Conservation (phyloP, 371 early-diverging fungal species). For the Syncephalastrum racemosum region DNA sequence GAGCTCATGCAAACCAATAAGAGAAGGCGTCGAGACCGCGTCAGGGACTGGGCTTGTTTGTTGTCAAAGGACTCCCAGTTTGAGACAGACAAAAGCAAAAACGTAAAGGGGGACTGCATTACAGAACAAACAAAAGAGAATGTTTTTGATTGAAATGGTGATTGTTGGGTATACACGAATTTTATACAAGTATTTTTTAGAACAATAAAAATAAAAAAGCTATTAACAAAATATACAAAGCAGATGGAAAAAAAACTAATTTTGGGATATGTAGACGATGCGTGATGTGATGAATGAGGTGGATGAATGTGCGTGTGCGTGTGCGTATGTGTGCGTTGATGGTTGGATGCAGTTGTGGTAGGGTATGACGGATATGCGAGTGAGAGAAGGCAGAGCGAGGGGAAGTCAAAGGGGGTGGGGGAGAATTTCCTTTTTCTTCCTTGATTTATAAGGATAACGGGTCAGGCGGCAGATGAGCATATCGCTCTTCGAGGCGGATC, state of each 20-base stretch:
- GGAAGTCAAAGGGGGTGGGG: constrained; percentile 3
- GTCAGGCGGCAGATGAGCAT: constrained; percentile 24
- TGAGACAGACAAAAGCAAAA: too few species aligned
- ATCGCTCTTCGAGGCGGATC: constrained; percentile 23
- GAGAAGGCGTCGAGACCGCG: too few species aligned
- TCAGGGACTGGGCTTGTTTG: too few species aligned
- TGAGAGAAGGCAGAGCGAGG: background rate
- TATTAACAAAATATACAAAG: too few species aligned
- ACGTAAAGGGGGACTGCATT: too few species aligned
- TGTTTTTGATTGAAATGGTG: background rate
- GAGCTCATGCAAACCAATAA: too few species aligned
- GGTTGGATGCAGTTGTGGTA: constrained; percentile 2
- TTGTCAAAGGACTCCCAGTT: too few species aligned
- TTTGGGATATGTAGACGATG: background rate
- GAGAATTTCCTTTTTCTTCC: too few species aligned
- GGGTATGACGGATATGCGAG: constrained; percentile 2
- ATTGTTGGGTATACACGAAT: background rate
- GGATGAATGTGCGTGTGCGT: background rate
- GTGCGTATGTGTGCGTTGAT: constrained; percentile 1
- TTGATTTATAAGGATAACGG: background rate
- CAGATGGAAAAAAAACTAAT: background rate
- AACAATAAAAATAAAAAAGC: background rate
- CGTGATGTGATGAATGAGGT: background rate
- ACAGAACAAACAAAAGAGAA: constrained; percentile 1
- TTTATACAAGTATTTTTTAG: constrained; percentile 5